These are phyloP conservation scores for Leccinum arenicola DNA, from an alignment of 768 basidiomycete species.

Conservation along the genomic window DNA sequence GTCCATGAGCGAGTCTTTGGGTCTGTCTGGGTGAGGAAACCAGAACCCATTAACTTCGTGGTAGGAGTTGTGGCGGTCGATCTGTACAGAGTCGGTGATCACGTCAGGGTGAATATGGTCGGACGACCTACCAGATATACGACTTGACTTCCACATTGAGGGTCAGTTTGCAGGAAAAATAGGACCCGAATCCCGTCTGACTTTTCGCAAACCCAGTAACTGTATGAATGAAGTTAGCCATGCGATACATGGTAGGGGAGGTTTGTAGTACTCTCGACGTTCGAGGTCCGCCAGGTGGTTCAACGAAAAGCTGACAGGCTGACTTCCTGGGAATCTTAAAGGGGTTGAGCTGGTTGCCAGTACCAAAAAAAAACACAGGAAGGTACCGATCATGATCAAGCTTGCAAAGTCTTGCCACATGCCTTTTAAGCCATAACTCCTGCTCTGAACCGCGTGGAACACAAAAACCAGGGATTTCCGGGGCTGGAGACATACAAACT, in stretches of 20 bases:
- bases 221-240: constrained; percentile 33
- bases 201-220: constrained; percentile 99
- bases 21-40: constrained; percentile 87
- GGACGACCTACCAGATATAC: constrained; percentile 69
- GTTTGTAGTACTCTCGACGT: constrained; percentile 62
- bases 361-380: background rate
- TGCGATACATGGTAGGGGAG: background rate
- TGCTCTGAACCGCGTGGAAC: constrained; percentile 56
- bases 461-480: constrained; percentile 66
- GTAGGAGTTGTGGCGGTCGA: constrained; percentile 92
- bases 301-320: constrained; percentile 86
- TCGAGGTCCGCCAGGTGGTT: constrained; percentile 75
- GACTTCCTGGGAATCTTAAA: constrained; percentile 88
- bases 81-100: constrained; percentile 44
- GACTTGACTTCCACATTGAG: constrained; percentile 46
- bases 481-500: constrained; percentile 49
- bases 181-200: constrained; percentile 93
- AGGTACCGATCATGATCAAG: constrained; percentile 64
- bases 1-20: constrained; percentile 62
- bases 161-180: constrained; percentile 69
- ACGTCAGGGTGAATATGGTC: background rate
- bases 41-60: constrained; percentile 71
- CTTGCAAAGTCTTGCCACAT: constrained; percentile 63
- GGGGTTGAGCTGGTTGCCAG: constrained; percentile 7
- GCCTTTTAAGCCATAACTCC: constrained; percentile 60